Evolutionary conservation across 169 alveolate genomes (phyloP).

Genomic region (Cryptosporidium tyzzeri): DNA sequence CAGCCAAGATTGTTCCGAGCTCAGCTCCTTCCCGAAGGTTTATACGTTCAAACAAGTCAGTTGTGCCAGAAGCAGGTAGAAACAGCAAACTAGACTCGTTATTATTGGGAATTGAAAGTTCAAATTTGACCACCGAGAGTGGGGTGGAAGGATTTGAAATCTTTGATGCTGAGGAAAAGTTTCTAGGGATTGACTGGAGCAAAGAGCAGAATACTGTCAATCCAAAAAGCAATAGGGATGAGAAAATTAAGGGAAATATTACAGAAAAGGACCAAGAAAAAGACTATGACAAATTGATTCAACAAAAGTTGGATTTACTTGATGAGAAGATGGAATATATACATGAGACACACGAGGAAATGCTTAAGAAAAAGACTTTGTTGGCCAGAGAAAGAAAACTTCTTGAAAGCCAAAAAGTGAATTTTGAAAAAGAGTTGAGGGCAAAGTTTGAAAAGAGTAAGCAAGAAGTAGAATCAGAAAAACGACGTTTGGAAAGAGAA

Average conservation of each 20-base stretch:
- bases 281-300: constrained; percentile 38
- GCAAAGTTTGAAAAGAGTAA: constrained; percentile 34
- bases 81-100: background rate
- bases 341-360: constrained; percentile 54
- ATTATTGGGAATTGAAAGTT: constrained; percentile 10
- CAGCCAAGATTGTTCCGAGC: background rate
- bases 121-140: background rate
- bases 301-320: constrained; percentile 43
- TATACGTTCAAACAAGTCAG: background rate
- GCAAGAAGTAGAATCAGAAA: constrained; percentile 37
- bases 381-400: constrained; percentile 31
- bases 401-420: constrained; percentile 13
- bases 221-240: background rate
- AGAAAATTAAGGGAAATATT: background rate
- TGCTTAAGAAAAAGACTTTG: constrained; percentile 30
- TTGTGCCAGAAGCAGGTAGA: background rate
- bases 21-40: background rate
- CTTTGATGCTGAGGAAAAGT: background rate
- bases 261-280: background rate
- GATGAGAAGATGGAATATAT: constrained; percentile 66
- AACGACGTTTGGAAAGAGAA: constrained; percentile 29
- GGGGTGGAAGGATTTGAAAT: background rate
- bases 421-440: constrained; percentile 42
- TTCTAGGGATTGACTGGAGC: background rate
- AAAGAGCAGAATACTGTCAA: background rate